These are phyloP conservation scores for Lyophyllum decastes DNA, from an alignment of 768 basidiomycete genomes.

Conservation along the genomic window DNA sequence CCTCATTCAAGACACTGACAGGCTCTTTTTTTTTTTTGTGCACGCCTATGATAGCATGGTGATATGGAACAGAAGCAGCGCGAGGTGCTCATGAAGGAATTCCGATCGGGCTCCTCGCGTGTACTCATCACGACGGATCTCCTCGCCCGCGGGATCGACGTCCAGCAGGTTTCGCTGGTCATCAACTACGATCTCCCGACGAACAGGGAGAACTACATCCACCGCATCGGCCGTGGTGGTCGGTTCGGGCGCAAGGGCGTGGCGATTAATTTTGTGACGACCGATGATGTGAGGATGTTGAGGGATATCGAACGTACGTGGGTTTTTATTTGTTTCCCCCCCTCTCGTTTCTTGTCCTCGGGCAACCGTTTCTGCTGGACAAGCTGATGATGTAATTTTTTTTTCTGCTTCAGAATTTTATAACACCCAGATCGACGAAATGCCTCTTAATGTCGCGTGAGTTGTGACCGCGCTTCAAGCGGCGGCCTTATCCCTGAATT, in stretches of 20 bases:
- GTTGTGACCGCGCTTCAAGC: slow-evolving; percentile 30
- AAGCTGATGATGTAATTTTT: slow-evolving; percentile 4
- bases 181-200: slow-evolving; percentile 94
- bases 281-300: slow-evolving; percentile 89
- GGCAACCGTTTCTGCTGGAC: not conserved
- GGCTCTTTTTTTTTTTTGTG: not conserved
- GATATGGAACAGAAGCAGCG: slow-evolving; percentile 99
- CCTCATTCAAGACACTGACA: not conserved
- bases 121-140: slow-evolving; percentile 99
- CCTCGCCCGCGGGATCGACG: slow-evolving; percentile 97
- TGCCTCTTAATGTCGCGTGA: slow-evolving; percentile 95
- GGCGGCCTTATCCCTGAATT: slow-evolving; percentile 11
- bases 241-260: slow-evolving; percentile 99
- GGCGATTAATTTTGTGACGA: slow-evolving; percentile 97
- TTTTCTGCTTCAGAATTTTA: slow-evolving; percentile 70
- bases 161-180: slow-evolving; percentile 94
- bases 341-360: not conserved
- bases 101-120: slow-evolving; percentile 96
- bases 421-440: slow-evolving; percentile 97
- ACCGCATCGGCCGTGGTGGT: slow-evolving; percentile 96
- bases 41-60: slow-evolving; percentile 63
- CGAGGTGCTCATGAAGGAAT: slow-evolving; percentile 98
- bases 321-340: no score
- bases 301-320: slow-evolving; percentile 92
- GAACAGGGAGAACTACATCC: slow-evolving; percentile 98